phyloP scores from a whole-genome alignment of 2,329 filamentous ascomycete species.

The Alternaria tenuissima region DNA sequence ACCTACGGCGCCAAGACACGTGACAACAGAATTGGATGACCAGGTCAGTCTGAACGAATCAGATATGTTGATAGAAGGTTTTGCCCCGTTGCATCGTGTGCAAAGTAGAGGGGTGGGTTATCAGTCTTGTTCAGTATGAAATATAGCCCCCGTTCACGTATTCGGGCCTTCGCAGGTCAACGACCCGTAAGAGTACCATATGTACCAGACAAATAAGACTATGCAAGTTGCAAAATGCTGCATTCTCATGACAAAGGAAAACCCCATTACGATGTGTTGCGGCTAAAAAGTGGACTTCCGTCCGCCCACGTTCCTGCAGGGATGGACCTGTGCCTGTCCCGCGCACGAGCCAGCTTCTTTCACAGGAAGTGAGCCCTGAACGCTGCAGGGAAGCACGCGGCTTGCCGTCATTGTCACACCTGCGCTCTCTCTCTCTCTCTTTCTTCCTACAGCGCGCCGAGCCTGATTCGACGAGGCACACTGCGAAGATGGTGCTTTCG shows the following conservation, averaged over 20 bases:
- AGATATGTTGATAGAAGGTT: slow-evolving; percentile 11
- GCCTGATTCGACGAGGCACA: slow-evolving; percentile 14
- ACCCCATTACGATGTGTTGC: not conserved
- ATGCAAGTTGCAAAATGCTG: not conserved
- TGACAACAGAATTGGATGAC: not conserved
- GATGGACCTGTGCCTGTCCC: slow-evolving; percentile 2
- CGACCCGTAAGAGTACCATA: not conserved
- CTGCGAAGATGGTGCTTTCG: slow-evolving; percentile 69
- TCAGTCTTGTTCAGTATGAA: slow-evolving; percentile 2
- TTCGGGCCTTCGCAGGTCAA: too few relatives aligned
- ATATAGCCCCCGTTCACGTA: too few relatives aligned
- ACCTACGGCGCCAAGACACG: not conserved
- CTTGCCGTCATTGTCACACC: slow-evolving; percentile 4
- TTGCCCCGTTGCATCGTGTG: slow-evolving; percentile 29
- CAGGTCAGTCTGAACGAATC: slow-evolving; percentile 10
- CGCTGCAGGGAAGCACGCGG: not conserved
- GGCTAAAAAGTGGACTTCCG: slow-evolving; percentile 25
- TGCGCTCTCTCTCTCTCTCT: not conserved
- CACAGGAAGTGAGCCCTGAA: slow-evolving; percentile 1
- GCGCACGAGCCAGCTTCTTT: slow-evolving; percentile 12
- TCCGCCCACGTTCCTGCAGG: slow-evolving; percentile 13
- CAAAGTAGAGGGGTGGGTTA: slow-evolving; percentile 15
- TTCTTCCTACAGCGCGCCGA: slow-evolving; percentile 15
- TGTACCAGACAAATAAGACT: not conserved
- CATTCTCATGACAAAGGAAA: not conserved